These are phyloP conservation scores for Penicillium malachiteum DNA, from an alignment of 495 filamentous ascomycete genomes.

Conservation along the genomic window DNA sequence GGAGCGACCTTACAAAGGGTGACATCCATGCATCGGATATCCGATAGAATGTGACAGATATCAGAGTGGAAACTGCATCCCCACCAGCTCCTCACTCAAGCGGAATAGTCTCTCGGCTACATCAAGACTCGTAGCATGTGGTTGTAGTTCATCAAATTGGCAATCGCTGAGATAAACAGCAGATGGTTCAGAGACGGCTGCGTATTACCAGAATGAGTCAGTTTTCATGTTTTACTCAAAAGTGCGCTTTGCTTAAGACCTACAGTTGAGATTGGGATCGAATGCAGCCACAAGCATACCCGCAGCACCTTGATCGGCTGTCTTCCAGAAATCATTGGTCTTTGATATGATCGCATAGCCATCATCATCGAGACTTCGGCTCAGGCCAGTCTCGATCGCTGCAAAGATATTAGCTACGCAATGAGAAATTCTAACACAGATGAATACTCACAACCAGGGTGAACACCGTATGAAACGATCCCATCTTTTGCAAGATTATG, in stretches of 20 bases:
- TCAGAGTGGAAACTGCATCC: slow-evolving; percentile 27
- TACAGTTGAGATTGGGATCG: slow-evolving; percentile 48
- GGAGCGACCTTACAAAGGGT: not conserved
- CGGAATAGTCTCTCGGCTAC: slow-evolving; percentile 43
- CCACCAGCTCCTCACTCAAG: slow-evolving; percentile 51
- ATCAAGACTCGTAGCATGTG: slow-evolving; percentile 30
- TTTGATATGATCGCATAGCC: slow-evolving; percentile 17
- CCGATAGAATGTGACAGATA: slow-evolving; percentile 8
- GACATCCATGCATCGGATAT: slow-evolving; percentile 7
- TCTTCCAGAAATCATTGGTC: slow-evolving; percentile 38
- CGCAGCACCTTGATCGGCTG: slow-evolving; percentile 49
- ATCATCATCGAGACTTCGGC: slow-evolving; percentile 19
- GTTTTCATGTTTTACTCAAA: not conserved
- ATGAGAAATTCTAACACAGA: not conserved
- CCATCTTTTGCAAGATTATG: slow-evolving; percentile 11
- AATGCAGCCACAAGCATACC: slow-evolving; percentile 57
- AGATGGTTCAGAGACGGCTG: slow-evolving; percentile 15
- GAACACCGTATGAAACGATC: slow-evolving; percentile 23
- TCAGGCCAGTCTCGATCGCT: slow-evolving; percentile 23
- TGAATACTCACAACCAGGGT: slow-evolving; percentile 23
- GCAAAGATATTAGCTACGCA: not conserved
- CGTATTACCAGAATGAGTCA: not conserved
- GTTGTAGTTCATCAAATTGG: slow-evolving; percentile 18
- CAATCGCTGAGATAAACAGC: slow-evolving; percentile 30
- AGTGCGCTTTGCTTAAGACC: slow-evolving; percentile 8